Conservation (phyloP, 768 basidiomycete species). For the Exidia glandulosa region DNA sequence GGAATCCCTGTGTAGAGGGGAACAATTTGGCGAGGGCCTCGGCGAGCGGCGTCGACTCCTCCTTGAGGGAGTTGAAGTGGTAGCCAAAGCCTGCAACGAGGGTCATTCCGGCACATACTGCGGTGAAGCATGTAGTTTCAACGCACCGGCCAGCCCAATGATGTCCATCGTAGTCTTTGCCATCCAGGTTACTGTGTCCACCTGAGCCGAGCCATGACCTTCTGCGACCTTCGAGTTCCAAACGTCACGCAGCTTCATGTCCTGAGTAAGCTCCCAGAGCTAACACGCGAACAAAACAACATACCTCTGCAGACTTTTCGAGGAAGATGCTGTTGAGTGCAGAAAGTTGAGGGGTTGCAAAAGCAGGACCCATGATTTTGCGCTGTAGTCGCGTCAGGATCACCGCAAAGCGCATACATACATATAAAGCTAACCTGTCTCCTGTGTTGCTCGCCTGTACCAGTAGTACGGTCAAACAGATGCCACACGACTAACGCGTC, state of each 20-base stretch:
- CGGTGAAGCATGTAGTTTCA: background rate
- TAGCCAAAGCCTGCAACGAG: background rate
- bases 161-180: slow-evolving; percentile 23
- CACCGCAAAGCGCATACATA: too few relatives aligned
- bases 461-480: too few relatives aligned
- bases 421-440: too few relatives aligned
- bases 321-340: too few relatives aligned
- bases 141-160: slow-evolving; percentile 18
- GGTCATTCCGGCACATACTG: background rate
- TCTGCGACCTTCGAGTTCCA: background rate
- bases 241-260: background rate
- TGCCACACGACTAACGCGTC: too few relatives aligned
- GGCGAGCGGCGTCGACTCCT: background rate
- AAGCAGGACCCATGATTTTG: too few relatives aligned
- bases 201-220: slow-evolving; percentile 13
- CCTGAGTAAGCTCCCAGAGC: background rate
- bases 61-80: background rate
- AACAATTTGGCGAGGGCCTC: background rate
- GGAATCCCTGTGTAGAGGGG: background rate
- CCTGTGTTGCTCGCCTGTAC: background rate
- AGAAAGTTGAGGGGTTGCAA: too few relatives aligned
- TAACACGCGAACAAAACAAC: too few relatives aligned
- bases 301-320: too few relatives aligned
- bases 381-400: too few relatives aligned
- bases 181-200: slow-evolving; percentile 19